Evolutionary conservation across 2,329 filamentous ascomycete genomes (phyloP), one percentile per base, ranked within the genome.

Genomic region (Aureobasidium pullulans): DNA sequence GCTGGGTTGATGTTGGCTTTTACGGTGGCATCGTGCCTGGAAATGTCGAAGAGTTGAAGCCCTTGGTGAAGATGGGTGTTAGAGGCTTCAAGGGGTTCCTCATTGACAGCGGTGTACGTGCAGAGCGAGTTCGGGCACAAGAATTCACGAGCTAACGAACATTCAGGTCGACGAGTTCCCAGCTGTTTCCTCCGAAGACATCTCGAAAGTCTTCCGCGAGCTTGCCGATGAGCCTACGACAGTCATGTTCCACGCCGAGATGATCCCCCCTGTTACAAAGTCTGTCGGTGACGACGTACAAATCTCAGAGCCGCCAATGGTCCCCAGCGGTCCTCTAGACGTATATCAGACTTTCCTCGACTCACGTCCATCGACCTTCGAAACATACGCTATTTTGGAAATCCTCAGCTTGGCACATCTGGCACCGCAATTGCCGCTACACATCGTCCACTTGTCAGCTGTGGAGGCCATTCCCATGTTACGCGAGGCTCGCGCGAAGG

Each of bases 1-100:
- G 93, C 75, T 99, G 93, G 93, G 90, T 97, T 29, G 94, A 97
- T 68, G 92, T 97, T n/a, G 94, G 91, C 32, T 97, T 99, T 74
- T 97, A 97, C 71, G 94, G 94, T 29, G 94, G 94, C 34, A 85
- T 97, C 40, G 85, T 99, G 49, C 94, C 94, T 3, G 94, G 93
- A 1, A 99, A 99, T 70, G 83, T 86, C 2, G 73, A 82, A 10
- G 85, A 97, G 68, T 76, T 99, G 59, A 84, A 89, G 66, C 86
- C 85, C 0, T 79, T 99, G 4, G 88, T 97, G 0, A 82, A 89
- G 60, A 88, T 85, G 42, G 94, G 94, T 57, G 93, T 97, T 10
- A 82, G 92, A 64, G 94, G 94, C 11, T 97, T 99, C 81, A 99
- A 99, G 76, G 93, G 93, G 0, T 99, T 99, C 73, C 75, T 99